Evolutionary conservation across 148 eudicot genomes (phyloP), one percentile per base, ranked within the genome.

Genomic region (Chenopodium quinoa): DNA sequence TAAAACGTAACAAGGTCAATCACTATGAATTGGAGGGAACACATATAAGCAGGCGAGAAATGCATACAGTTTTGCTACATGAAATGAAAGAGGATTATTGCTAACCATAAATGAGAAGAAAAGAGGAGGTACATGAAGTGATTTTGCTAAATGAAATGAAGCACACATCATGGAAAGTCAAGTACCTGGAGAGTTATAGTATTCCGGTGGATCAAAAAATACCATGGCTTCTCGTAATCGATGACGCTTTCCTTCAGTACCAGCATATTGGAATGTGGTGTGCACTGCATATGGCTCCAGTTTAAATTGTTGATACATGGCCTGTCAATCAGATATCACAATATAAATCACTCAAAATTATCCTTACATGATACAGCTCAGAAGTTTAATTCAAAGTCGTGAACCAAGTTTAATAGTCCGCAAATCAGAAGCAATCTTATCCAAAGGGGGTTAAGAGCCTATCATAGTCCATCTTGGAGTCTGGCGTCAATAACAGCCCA

Each of bases 191-290:
- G 92, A 69, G 76, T 89, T 88, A 82, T 89, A 96, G 85, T 93
- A 96, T 82, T 93, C 98, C 20, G 95, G 99, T 80, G 94, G 97
- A 86, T 96, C 99, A 83, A 93, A 90, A 83, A 96, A 96, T 76
- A 89, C 76, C 99, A 84, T 96, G 76, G 84, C 99, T 89, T 96
- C 99, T 75, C 99, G 91, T 84, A 96, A 83, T 44, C 99, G 90
- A 83, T 96, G 95, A 13, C 99, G 92, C 87, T 96, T 96, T 87
- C 99, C 99, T 73, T 88, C 93, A 75, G 98, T 96, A 77, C 99
- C 99, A 50, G 92, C 95, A 85, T 86, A 96, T 80, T 96, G 99
- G 88, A 89, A 96, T 78, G 99, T 96, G 75, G 99, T 92, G 79
- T 96, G 99, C 75, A 93, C 92, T 37, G 97, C 99, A 92, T 95